Evolutionary conservation across 1,139 yeast species (phyloP).

Genomic region (Blastobotrys capitulatus): DNA sequence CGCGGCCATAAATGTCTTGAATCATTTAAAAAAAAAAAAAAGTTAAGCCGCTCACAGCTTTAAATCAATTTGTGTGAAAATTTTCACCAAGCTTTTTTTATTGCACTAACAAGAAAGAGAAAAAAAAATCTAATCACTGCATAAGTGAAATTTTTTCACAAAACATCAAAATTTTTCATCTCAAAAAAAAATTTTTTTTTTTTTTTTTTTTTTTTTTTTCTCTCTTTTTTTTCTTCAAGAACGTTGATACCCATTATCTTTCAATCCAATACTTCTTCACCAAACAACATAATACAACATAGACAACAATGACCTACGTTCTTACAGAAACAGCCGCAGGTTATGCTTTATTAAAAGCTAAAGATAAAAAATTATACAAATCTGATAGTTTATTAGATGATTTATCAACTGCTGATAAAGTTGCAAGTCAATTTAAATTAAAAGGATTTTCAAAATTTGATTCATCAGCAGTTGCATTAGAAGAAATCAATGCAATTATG

Average conservation of each 20-base stretch:
- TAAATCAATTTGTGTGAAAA: too few relatives aligned
- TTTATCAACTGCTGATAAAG: slow-evolving; percentile 78
- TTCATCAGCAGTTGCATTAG: slow-evolving; percentile 93
- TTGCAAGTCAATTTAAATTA: slow-evolving; percentile 71
- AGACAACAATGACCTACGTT: slow-evolving; percentile 70
- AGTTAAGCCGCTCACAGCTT: too few relatives aligned
- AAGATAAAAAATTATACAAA: slow-evolving; percentile 95
- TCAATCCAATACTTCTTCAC: background rate
- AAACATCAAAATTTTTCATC: too few relatives aligned
- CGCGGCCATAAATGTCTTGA: too few relatives aligned
- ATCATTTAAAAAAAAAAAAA: too few relatives aligned
- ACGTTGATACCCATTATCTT: background rate
- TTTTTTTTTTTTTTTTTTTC: slow-evolving; percentile 3
- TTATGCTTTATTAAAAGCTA: slow-evolving; percentile 92
- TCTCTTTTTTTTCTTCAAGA: background rate
- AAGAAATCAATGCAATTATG: slow-evolving; percentile 85
- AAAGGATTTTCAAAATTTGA: slow-evolving; percentile 93
- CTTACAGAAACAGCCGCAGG: slow-evolving; percentile 99
- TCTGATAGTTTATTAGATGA: slow-evolving; percentile 70
- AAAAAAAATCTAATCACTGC: too few relatives aligned
- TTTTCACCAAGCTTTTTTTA: too few relatives aligned
- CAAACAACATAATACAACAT: background rate
- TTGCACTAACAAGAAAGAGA: too few relatives aligned
- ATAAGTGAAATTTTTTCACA: too few relatives aligned
- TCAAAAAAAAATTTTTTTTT: background rate